These are phyloP conservation scores for Tulasnella sp. DNA, from an alignment of 768 basidiomycete genomes.

Conservation along the genomic window DNA sequence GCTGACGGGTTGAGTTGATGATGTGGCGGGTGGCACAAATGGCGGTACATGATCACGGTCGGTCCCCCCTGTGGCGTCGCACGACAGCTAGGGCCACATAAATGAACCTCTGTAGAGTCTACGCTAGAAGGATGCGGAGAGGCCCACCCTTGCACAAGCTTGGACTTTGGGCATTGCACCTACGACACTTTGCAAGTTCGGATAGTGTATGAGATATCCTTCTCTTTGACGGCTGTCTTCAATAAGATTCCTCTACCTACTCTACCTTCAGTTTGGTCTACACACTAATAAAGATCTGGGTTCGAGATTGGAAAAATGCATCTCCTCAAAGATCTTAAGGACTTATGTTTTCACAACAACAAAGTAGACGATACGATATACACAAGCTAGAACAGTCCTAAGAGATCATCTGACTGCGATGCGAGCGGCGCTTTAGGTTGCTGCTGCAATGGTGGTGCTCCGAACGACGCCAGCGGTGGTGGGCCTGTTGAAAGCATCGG, in stretches of 20 bases:
- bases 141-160: no score
- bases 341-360: neutral
- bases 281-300: neutral
- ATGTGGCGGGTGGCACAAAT: no score
- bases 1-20: no score
- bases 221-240: no score
- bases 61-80: no score
- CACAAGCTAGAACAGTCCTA: constrained; percentile 50
- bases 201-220: no score
- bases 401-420: constrained; percentile 49
- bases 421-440: constrained; percentile 33
- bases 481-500: constrained; percentile 32
- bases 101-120: no score
- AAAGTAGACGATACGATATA: constrained; percentile 5
- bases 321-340: neutral
- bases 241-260: neutral
- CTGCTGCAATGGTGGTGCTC: constrained; percentile 32
- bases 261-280: neutral
- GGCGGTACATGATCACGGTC: no score
- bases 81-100: no score
- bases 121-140: no score
- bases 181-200: no score
- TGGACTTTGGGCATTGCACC: no score
- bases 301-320: neutral
- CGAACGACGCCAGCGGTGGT: constrained; percentile 32